Base-by-base conservation (phyloP, 768 basidiomycete genomes). In the Hortiboletus flavorubellus region DNA sequence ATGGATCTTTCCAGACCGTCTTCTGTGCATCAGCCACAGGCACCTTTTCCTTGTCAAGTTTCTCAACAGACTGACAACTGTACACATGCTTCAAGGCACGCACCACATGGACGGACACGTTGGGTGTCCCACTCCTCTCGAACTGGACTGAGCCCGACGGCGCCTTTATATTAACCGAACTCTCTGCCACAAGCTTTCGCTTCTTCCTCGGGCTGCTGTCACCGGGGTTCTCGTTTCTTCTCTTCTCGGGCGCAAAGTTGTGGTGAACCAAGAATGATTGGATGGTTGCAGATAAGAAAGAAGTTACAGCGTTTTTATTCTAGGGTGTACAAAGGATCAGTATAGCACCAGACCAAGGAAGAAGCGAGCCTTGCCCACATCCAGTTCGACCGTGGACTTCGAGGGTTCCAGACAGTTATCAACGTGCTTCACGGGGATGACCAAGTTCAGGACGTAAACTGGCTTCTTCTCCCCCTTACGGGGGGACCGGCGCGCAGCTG, bases 331-430 rank as follows among this genome's bases (percentile, higher is more conserved):
- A 26, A 21, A 46, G 35, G 35, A 60, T 61, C 53, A 60, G 56
- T 31, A 49, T 39, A 45, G 56, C 55, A 53, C 12, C 26, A 21
- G 33, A 48, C 38, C 31, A 46, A 60, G 52, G 58, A 56, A 56
- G 38, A 51, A 60, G 37, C 8, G 33, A 44, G 21, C 15, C 38
- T 44, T 46, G 60, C 75, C 60, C 66, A 92, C 94, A 71, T 82
- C 78, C 44, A 95, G 75, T 52, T 86, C 80, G 33, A 94, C 76
- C 6, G 74, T 64, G 5, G 75, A 73, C 73, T 94, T 95, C 16
- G 81, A 75, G n/a, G 93, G 91, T 59, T 91, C 92, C 30, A 93
- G 65, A 55, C 83, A 83, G 53, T 89, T 87, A 64, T 97, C 93
- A 9, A 97, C 75, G 29, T 84, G 75, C 26, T 75, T 72, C 3